Evolutionary conservation across 2,329 filamentous ascomycete species (phyloP), one percentile per base, ranked within the genome.

Genomic region (Pseudofabraea citricarpa): DNA sequence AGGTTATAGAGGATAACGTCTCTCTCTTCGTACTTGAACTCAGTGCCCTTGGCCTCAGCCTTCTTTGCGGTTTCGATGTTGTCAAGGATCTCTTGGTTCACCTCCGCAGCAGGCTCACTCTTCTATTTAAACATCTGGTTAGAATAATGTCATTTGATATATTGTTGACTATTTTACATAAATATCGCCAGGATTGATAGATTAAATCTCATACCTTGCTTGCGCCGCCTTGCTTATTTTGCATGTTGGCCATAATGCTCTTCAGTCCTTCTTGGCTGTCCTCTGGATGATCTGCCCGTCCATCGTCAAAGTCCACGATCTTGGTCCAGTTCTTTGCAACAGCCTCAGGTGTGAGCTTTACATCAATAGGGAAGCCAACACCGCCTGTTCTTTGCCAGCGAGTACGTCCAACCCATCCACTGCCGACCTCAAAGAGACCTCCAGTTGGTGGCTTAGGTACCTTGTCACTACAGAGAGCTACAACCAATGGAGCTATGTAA

Each of bases 1-100:
- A 98, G 76, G 70, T 96, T 97, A 77, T 98, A 98, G 38, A 98
- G 84, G 58, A 95, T 93, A 40, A 85, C 75, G 64, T 98, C 93
- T 57, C 82, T 83, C 61, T 97, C 90, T 52, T 84, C 81, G 61
- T 90, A 97, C 50, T 74, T 76, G 70, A 87, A 97, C 58, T 86
- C 79, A 43, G 87, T 88, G 41, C 86, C 85, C 27, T 85, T 71
- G 6, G 77, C 74, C 64, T 90, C 77, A 37, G 82, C 74, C 58
- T 81, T 78, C 70, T 90, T 83, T 23, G 87, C 85, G 56, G 77
- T 74, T 59, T 85, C 79, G 58, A 96, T 96, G 57, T 82, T 82
- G 44, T 78, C 73, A 35, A 95, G 75, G 58, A 86, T 78, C 52
- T 87, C 71, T 60, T 81, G 79, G 58, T 79, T 75, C 37, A 68